Evolutionary conservation across 2,329 filamentous ascomycete genomes (phyloP), one percentile per base, ranked within the genome.

Genomic region (Alternaria novae-zelandiae): DNA sequence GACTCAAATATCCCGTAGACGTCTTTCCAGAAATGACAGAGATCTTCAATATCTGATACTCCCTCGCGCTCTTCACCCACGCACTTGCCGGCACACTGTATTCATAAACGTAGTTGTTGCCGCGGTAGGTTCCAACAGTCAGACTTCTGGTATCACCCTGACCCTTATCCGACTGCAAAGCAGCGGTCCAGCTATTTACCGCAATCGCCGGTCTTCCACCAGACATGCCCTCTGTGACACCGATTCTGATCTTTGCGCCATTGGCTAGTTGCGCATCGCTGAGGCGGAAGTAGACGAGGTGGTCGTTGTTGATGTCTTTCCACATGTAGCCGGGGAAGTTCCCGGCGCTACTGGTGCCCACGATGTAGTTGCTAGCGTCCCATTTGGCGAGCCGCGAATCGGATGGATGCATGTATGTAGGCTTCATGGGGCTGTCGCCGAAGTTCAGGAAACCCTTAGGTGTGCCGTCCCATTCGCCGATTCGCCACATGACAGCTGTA

Each of bases 381-480:
- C 72, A 78, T 4, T 71, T 70, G 5, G 75, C 64, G 23, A 75
- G 76, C 10, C 70, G 70, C 0, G 79, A 79, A 54, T 74, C 71
- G 4, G 70, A 81, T 3, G 80, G 80, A 56, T 82, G 80, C 80
- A 82, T 82, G 59, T 81, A 82, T 0, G 79, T 82, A 8, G 78
- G 81, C 65, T 82, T 80, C 74, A 80, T 80, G 7, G 79, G 76
- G 8, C 74, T 77, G 49, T 79, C 77, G 47, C 70, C 78, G 13
- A 80, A 72, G 58, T 91, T 90, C 69, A 84, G 85, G 82, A 91
- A 89, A 21, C 87, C 88, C 9, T 68, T 71, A 7, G 70, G 68
- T 74, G 87, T 84, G 46, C 88, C 88, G 68, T 91, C 88, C 79
- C 86, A 89, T 30, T 87, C 83, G 17, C 89, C 89, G 47, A 91